Evolutionary conservation across 305 asterid species (phyloP).

Genomic region (Ilex paraguariensis): DNA sequence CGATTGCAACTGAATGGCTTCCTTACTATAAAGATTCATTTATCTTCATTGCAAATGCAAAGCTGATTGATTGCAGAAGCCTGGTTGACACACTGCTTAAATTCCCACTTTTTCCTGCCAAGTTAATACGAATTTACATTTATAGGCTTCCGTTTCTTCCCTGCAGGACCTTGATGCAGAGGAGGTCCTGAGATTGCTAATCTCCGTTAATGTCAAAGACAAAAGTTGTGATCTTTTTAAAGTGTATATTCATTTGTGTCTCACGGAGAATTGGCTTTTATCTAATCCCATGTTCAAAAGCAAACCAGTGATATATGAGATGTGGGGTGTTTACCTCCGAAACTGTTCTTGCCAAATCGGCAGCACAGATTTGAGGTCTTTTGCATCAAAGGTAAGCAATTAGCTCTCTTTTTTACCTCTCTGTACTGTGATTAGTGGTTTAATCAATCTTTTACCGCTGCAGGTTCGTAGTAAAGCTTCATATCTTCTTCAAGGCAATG

Average conservation of each 20-base stretch:
- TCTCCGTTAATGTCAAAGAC: slow-evolving; percentile 60
- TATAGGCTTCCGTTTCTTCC: slow-evolving; percentile 4
- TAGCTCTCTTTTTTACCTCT: slow-evolving; percentile 1
- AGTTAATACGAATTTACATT: no score
- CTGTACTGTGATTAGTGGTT: background rate
- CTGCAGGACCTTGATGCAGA: slow-evolving; percentile 55
- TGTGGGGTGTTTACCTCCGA: slow-evolving; percentile 66
- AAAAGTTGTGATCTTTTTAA: slow-evolving; percentile 65
- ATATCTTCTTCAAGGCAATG: slow-evolving; percentile 76
- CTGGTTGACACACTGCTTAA: background rate
- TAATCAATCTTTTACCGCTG: slow-evolving; percentile 7
- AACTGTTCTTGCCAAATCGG: slow-evolving; percentile 70
- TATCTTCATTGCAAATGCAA: background rate
- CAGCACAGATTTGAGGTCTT: slow-evolving; percentile 76
- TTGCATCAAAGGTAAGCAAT: slow-evolving; percentile 67
- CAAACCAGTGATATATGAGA: slow-evolving; percentile 30
- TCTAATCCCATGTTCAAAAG: slow-evolving; percentile 39
- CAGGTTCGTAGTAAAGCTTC: slow-evolving; percentile 95
- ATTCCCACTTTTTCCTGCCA: background rate
- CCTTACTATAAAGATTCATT: background rate
- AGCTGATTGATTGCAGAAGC: background rate
- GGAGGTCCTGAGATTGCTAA: slow-evolving; percentile 49
- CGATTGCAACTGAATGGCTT: no score
- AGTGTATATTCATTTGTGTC: slow-evolving; percentile 59
- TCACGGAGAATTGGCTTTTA: slow-evolving; percentile 75